Base-by-base conservation (phyloP, 2,329 filamentous ascomycete species). In the Monosporascus sp. region DNA sequence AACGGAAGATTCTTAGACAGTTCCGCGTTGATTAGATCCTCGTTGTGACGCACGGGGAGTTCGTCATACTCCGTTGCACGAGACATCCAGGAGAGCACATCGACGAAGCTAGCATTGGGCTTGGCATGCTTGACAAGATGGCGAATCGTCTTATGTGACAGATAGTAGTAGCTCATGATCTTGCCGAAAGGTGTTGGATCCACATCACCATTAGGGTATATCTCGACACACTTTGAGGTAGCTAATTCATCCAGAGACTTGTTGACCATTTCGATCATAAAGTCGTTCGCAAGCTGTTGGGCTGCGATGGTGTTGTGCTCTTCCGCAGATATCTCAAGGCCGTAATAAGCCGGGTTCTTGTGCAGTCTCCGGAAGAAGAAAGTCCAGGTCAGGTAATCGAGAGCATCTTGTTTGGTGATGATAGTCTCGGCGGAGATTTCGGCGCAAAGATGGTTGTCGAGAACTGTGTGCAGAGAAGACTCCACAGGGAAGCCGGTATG, bases 151-250 rank as follows among this genome's bases (percentile, higher is more conserved):
- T 89, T 89, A 74, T 99, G 94, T 0, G 92, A 95, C 48, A 94
- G 85, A 67, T 99, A 99, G 78, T 99, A 99, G 78, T 97, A 99
- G 70, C 89, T 96, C 90, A 97, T 97, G 66, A 99, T 97, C 75
- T 96, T 97, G 64, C 94, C 94, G 7, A 97, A 80, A 0, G 93
- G 87, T 0, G 94, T 97, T 1, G 93, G 78, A 62, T 96, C 89
- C 27, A 99, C 86, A 61, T 96, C 88, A 44, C 93, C 93, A 59
- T 94, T 96, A 45, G 87, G 86, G 64, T 90, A 88, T 3, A 95
- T 79, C 18, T 86, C 80, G 17, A 96, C 84, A 73, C 94, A 99
- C 51, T 86, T 87, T 2, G 92, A 97, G 57, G 88, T 81, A 1
- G 87, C 87, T 5, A 99, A 81, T 65, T 96, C 91, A 24, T 77